Conservation (phyloP, 1,284 basidiomycete species). For the Cryptococcus sp. region DNA sequence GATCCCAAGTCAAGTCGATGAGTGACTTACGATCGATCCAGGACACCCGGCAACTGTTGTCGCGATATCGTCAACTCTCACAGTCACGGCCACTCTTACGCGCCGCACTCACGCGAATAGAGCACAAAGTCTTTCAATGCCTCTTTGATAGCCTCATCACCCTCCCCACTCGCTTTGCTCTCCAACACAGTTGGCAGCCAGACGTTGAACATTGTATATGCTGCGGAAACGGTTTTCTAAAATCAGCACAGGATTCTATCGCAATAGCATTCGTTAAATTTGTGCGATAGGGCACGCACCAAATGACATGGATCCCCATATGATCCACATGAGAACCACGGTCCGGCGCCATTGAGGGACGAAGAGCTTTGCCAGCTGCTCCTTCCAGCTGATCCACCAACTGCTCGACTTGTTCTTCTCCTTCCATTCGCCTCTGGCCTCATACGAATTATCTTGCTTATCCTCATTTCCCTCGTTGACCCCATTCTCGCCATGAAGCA, state of each 20-base stretch:
- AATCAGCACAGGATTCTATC: background rate
- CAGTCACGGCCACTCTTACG: background rate
- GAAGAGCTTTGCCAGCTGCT: constrained; percentile 74
- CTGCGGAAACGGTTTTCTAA: constrained; percentile 53
- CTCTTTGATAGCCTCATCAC: constrained; percentile 62
- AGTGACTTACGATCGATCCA: constrained; percentile 69
- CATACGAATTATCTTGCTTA: background rate
- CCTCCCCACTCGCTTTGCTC: constrained; percentile 40
- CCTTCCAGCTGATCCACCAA: constrained; percentile 60
- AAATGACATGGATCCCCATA: constrained; percentile 78
- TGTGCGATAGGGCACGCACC: constrained; percentile 58
- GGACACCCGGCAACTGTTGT: constrained; percentile 73
- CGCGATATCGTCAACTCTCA: background rate
- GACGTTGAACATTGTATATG: constrained; percentile 95
- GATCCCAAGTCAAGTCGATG: constrained; percentile 4
- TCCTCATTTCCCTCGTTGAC: constrained; percentile 1
- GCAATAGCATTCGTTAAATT: background rate
- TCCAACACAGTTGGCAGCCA: constrained; percentile 87
- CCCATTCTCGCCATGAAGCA: constrained; percentile 54
- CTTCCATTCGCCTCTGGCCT: background rate
- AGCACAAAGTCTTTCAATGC: constrained; percentile 76
- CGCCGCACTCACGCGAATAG: constrained; percentile 47
- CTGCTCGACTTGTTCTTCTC: constrained; percentile 1
- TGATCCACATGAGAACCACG: constrained; percentile 79
- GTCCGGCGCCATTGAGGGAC: constrained; percentile 78